These are phyloP conservation scores for Aspergillus floridensis DNA, from an alignment of 2,329 filamentous ascomycete genomes.

Conservation along the genomic window DNA sequence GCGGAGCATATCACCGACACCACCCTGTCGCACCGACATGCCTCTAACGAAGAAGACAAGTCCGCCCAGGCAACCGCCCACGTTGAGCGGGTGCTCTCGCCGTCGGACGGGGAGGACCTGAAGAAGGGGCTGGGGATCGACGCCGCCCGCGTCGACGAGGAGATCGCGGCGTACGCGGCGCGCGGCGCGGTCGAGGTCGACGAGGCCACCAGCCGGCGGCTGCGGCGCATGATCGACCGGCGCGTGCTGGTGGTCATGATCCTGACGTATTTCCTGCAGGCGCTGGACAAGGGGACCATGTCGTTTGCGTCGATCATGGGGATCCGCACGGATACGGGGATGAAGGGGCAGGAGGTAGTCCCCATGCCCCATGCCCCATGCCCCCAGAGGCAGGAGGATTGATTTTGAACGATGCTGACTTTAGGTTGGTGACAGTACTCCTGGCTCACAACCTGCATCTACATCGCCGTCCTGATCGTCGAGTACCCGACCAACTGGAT, in stretches of 20 bases:
- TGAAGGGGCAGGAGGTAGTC: slow-evolving; percentile 39
- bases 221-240: slow-evolving; percentile 65
- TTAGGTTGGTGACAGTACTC: slow-evolving; percentile 51
- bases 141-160: slow-evolving; percentile 63
- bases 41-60: neutral
- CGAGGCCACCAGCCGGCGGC: slow-evolving; percentile 57
- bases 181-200: slow-evolving; percentile 57
- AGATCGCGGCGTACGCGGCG: slow-evolving; percentile 67
- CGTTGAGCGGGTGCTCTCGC: slow-evolving; percentile 51
- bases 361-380: neutral
- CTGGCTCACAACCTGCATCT: slow-evolving; percentile 73
- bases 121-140: slow-evolving; percentile 56
- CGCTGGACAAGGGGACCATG: slow-evolving; percentile 42
- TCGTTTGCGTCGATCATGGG: slow-evolving; percentile 45
- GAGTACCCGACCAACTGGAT: slow-evolving; percentile 70
- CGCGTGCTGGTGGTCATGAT: slow-evolving; percentile 70
- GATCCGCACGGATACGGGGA: slow-evolving; percentile 47
- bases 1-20: neutral
- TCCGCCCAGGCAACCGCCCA: slow-evolving; percentile 36
- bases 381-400: too few species aligned
- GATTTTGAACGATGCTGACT: neutral
- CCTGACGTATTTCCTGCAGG: slow-evolving; percentile 68
- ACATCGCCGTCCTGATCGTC: slow-evolving; percentile 67
- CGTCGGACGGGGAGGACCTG: slow-evolving; percentile 43
- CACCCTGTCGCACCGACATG: neutral